Percentiles rank a stretch among this genome's conserved stretches.
These are phyloP conservation scores for Gymnopilus dilepis DNA, from an alignment of 768 basidiomycete genomes.

Conservation along the genomic window DNA sequence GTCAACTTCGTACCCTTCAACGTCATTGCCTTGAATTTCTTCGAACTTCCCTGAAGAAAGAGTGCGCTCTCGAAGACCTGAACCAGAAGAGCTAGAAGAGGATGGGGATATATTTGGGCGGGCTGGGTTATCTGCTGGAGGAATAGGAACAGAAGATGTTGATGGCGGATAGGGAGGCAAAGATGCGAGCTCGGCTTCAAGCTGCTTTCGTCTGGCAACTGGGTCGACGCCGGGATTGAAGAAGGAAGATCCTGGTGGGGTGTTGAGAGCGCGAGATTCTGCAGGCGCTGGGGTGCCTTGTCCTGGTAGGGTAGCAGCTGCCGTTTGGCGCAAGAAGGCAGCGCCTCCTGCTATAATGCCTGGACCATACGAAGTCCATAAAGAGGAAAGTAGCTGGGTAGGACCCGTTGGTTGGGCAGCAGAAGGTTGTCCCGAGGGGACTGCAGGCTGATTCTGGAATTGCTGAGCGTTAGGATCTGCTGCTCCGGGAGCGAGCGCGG, in stretches of 20 bases:
- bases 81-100: constrained; percentile 27
- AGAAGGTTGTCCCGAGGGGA: constrained; percentile 30
- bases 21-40: constrained; percentile 73
- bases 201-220: constrained; percentile 47
- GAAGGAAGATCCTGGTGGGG: constrained; percentile 31
- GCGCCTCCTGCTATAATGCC: constrained; percentile 70
- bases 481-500: constrained; percentile 42
- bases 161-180: constrained; percentile 32
- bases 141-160: constrained; percentile 38
- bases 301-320: constrained; percentile 42
- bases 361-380: constrained; percentile 86
- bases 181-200: constrained; percentile 65
- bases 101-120: constrained; percentile 21
- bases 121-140: constrained; percentile 34
- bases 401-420: constrained; percentile 65
- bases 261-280: constrained; percentile 24
- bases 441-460: constrained; percentile 12
- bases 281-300: constrained; percentile 25
- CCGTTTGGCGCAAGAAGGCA: constrained; percentile 60
- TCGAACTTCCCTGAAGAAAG: constrained; percentile 59
- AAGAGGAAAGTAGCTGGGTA: constrained; percentile 61
- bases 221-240: constrained; percentile 18
- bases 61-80: constrained; percentile 47
- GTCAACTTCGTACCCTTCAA: constrained; percentile 63
- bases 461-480: constrained; percentile 16